Base-by-base conservation (phyloP, 73 alveolate species). In the Paramecium tetraurelia region DNA sequence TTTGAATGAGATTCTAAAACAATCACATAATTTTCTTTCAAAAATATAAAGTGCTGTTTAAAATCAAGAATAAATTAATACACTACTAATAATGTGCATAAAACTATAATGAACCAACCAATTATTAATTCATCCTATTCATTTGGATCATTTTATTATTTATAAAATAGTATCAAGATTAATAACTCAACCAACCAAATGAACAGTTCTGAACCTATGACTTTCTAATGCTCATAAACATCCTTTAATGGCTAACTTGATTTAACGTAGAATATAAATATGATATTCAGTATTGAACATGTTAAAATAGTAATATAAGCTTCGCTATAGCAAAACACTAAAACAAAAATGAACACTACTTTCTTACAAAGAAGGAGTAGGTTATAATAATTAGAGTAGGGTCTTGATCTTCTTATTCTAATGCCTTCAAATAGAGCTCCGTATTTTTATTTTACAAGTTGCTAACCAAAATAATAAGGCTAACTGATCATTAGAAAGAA, bases 381-480 rank as follows among this genome's bases (percentile, higher is more conserved):
- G 29, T 71, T 71, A 71, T 48, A 59, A 71, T 12, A 71, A 10
- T 18, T 18, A 11, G 48, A 71, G 14, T 33, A 24, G n/a, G 41
- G 41, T 11, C 10, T 31, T 31, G 5, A 27, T 12, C 7, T 7
- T 21, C 58, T 40, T 35, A 71, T 24, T 20, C 11, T 5, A 24
- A 59, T 10, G 5, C 86, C 58, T 31, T 71, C 86, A 71, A 24
- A 71, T 71, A 71, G 6, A 3, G 86, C 48, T 71, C 86, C 86
- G 14, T 31, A 31, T 27, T 22, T 7, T 18, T 71, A 24, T 33
- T 12, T 18, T 21, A 40, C 41, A 8, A 10, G 10, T 33, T 71
- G 11, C 9, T 24, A 35, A 9, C 33, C 16, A 24, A 71, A 71
- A 71, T 31, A 24, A 71, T 31, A 31, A 8, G 16, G 27, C 7